Conservation (phyloP, 2,329 filamentous ascomycete species). For the Peltaster fructicola region DNA sequence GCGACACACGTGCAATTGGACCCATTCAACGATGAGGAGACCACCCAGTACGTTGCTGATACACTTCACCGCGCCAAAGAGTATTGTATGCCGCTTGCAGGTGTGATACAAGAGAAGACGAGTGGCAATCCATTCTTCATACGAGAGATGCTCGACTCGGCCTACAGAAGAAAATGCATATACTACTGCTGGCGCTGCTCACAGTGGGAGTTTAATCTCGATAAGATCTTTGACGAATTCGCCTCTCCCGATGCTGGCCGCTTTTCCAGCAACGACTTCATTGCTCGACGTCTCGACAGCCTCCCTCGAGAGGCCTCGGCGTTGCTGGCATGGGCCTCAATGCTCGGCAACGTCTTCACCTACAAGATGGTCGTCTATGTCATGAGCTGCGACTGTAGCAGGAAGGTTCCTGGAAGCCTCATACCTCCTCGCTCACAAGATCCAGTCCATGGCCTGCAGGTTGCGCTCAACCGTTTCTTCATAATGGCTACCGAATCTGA, state of each 20-base stretch:
- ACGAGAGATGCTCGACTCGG: slow-evolving; percentile 74
- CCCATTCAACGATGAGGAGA: slow-evolving; percentile 62
- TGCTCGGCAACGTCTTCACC: slow-evolving; percentile 68
- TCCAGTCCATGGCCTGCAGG: slow-evolving; percentile 62
- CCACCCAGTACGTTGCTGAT: slow-evolving; percentile 62
- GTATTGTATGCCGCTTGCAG: slow-evolving; percentile 58
- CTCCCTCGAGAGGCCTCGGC: slow-evolving; percentile 56
- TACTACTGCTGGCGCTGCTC: slow-evolving; percentile 79
- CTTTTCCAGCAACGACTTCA: slow-evolving; percentile 66
- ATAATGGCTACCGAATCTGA: slow-evolving; percentile 69
- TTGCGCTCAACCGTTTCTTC: slow-evolving; percentile 61
- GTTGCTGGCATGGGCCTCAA: slow-evolving; percentile 70
- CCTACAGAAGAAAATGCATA: slow-evolving; percentile 70
- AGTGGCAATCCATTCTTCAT: slow-evolving; percentile 83
- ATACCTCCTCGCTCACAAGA: slow-evolving; percentile 45
- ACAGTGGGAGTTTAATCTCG: slow-evolving; percentile 70
- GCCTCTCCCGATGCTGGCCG: slow-evolving; percentile 61
- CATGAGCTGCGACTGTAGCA: slow-evolving; percentile 56
- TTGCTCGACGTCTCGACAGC: slow-evolving; percentile 60
- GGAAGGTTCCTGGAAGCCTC: slow-evolving; percentile 27
- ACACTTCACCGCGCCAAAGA: slow-evolving; percentile 58
- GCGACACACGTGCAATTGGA: slow-evolving; percentile 51
- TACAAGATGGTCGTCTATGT: slow-evolving; percentile 65
- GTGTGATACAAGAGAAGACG: slow-evolving; percentile 78
- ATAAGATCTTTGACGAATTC: slow-evolving; percentile 73